Evolutionary conservation across 805 yeast species (phyloP).

Genomic region (Yarrowia sp.): DNA sequence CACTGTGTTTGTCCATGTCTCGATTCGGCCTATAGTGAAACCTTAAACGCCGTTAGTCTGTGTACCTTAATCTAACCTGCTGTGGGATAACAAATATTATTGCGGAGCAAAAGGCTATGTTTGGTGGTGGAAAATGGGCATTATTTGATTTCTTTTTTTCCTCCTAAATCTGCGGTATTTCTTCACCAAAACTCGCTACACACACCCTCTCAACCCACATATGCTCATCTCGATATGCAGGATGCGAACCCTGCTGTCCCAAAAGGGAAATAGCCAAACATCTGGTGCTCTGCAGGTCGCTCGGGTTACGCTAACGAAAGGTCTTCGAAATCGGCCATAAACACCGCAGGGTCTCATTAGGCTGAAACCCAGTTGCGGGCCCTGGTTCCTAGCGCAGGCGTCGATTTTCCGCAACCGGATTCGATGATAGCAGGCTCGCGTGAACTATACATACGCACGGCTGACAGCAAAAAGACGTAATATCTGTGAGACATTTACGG

Average conservation of each 20-base stretch:
- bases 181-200: too few relatives aligned
- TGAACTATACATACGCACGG: too few relatives aligned
- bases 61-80: neutral
- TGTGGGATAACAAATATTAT: conserved; percentile 1
- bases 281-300: neutral
- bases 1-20: conserved; percentile 10
- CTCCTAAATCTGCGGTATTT: too few relatives aligned
- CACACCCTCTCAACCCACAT: neutral
- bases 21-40: conserved; percentile 13
- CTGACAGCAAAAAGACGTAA: too few relatives aligned
- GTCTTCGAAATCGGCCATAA: neutral
- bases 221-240: conserved; percentile 6
- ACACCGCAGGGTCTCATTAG: neutral
- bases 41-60: neutral
- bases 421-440: too few relatives aligned
- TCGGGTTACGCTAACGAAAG: neutral
- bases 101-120: neutral
- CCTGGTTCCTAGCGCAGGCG: too few relatives aligned
- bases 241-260: neutral
- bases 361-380: too few relatives aligned
- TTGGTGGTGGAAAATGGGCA: too few relatives aligned
- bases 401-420: too few relatives aligned
- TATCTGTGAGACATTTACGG: too few relatives aligned
- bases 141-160: too few relatives aligned
- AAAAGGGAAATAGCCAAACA: neutral